phyloP scores from a whole-genome alignment of 805 yeast species.

The Saccharomycopsis malanga region DNA sequence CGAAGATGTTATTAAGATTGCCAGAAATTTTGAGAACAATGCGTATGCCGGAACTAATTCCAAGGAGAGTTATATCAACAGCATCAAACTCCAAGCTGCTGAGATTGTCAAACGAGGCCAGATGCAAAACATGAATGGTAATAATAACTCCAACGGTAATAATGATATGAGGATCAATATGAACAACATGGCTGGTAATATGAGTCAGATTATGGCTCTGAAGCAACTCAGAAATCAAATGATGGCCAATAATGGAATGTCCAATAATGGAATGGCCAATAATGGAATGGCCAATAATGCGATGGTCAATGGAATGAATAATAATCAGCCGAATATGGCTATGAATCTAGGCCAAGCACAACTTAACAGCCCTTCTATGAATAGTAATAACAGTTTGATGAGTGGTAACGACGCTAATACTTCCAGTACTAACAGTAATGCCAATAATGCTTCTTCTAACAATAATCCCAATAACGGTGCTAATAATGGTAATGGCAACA shows the following conservation, averaged over 20 bases:
- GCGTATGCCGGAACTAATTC: not conserved
- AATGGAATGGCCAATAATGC: not conserved
- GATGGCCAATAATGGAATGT: not conserved
- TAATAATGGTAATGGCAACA: conserved; percentile 2
- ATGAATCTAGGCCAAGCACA: not conserved
- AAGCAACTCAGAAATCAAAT: not conserved
- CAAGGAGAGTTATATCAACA: conserved; percentile 15
- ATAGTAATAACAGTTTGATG: conserved; percentile 2
- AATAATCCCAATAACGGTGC: not conserved
- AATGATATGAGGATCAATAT: not conserved
- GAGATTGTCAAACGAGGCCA: conserved; percentile 9
- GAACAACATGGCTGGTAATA: conserved; percentile 6
- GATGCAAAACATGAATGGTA: not conserved
- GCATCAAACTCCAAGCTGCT: conserved; percentile 11
- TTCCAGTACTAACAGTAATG: not conserved
- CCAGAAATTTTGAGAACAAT: conserved; percentile 12
- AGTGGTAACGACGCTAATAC: conserved; percentile 19
- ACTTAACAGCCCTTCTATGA: conserved; percentile 1
- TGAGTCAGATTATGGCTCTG: not conserved
- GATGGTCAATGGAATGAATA: not conserved
- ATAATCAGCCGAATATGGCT: not conserved
- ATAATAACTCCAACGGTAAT: not conserved
- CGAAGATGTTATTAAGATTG: conserved; percentile 14
- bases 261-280: conserved; percentile 2
- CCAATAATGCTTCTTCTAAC: not conserved